phyloP scores from a whole-genome alignment of 495 filamentous ascomycete species.

The Podospora conica region DNA sequence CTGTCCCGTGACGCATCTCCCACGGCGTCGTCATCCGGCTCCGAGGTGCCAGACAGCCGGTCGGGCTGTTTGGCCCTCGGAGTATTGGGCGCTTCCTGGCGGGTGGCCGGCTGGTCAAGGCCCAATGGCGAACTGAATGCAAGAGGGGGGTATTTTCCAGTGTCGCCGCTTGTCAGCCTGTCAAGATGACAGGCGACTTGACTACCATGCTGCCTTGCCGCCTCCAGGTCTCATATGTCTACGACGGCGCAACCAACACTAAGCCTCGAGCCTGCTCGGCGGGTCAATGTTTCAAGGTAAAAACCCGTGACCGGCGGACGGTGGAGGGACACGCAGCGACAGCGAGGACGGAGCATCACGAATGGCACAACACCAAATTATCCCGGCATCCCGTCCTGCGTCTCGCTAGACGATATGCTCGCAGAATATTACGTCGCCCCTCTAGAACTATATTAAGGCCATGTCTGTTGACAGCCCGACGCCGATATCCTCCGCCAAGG shows the following conservation, averaged over 20 bases:
- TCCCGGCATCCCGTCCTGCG: not conserved
- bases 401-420: not conserved
- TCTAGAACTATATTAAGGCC: constrained; percentile 7
- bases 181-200: not conserved
- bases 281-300: not conserved
- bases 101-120: too few species aligned
- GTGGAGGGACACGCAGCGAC: not conserved
- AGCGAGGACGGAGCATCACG: not conserved
- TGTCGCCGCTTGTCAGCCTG: not conserved
- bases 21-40: not conserved
- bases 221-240: not conserved
- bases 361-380: constrained; percentile 1
- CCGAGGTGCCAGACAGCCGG: not conserved
- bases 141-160: not conserved
- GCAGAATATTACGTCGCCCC: constrained; percentile 6
- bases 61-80: too few species aligned
- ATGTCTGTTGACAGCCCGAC: not conserved
- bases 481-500: not conserved
- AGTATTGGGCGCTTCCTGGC: too few species aligned
- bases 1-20: not conserved
- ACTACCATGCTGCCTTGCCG: not conserved
- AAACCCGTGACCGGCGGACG: not conserved
- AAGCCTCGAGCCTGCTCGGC: not conserved
- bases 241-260: not conserved
- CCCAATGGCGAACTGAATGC: too few species aligned